A percentile compares a stretch with the other conserved stretches of the same genome.
phyloP scores from a whole-genome alignment of 768 basidiomycete genomes.

The Suillus paluster region DNA sequence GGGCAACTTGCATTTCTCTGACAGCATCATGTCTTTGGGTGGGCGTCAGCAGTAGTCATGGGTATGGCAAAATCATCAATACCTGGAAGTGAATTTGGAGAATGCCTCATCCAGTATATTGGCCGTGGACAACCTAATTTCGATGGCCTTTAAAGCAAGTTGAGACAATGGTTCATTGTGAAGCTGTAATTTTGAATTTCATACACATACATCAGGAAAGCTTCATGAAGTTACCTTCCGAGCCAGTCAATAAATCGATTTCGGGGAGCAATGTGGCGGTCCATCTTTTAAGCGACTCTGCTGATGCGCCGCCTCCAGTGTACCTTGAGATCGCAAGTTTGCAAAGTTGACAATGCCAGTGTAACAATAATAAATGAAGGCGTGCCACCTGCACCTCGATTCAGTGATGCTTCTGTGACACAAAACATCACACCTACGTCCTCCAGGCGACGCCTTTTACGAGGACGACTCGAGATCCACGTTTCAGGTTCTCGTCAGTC shows the following conservation, averaged over 20 bases:
- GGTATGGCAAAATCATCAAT: not conserved
- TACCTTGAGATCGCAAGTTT: slow-evolving; percentile 9
- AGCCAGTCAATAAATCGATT: slow-evolving; percentile 30
- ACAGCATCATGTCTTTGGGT: slow-evolving; percentile 9
- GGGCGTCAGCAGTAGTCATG: not conserved
- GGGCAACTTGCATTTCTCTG: slow-evolving; percentile 8
- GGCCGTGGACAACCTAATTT: slow-evolving; percentile 1
- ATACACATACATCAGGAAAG: not conserved
- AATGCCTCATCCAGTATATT: slow-evolving; percentile 17
- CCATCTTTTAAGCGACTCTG: not conserved
- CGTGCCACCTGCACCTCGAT: slow-evolving; percentile 9
- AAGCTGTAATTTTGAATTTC: slow-evolving; percentile 2
- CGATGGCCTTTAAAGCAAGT: slow-evolving; percentile 11
- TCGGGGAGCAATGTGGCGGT: slow-evolving; percentile 24
- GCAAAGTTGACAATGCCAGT: slow-evolving; percentile 12
- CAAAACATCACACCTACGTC: slow-evolving; percentile 5
- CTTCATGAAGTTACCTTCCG: slow-evolving; percentile 16
- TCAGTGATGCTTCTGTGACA: not conserved
- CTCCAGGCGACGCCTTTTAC: slow-evolving; percentile 14
- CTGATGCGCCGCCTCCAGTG: not conserved
- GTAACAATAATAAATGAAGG: slow-evolving; percentile 13
- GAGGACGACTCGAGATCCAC: slow-evolving; percentile 1
- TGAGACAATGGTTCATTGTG: slow-evolving; percentile 2
- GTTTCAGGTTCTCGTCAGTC: not conserved
- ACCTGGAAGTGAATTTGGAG: slow-evolving; percentile 16